A percentile compares a stretch with the other conserved stretches of the same genome.
Evolutionary conservation across 352 stramenopile genomes (phyloP).

Genomic region (Globisporangium middletonii): DNA sequence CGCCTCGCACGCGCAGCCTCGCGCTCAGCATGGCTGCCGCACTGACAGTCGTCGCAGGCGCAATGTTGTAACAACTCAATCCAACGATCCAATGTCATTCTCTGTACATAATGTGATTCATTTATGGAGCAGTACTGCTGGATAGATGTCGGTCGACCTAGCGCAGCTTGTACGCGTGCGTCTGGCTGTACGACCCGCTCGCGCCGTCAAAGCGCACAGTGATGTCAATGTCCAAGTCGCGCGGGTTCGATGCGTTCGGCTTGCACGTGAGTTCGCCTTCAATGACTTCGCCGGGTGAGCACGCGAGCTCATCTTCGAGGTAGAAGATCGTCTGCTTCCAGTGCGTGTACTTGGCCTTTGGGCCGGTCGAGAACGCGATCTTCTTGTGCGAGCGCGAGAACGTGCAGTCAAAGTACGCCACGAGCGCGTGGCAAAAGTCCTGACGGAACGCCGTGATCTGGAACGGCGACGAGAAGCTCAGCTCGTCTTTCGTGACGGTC

Average conservation of each 20-base stretch:
- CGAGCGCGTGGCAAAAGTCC: slow-evolving; percentile 95
- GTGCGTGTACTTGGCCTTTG: slow-evolving; percentile 95
- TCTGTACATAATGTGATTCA: no score
- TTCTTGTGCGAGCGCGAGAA: slow-evolving; percentile 96
- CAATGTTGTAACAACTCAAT: no score
- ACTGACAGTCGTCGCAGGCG: no score
- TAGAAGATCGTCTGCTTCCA: slow-evolving; percentile 99
- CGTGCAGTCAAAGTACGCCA: slow-evolving; percentile 97
- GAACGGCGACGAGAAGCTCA: slow-evolving; percentile 92
- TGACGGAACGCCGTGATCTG: slow-evolving; percentile 87
- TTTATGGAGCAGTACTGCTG: no score
- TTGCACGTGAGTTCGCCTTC: slow-evolving; percentile 86
- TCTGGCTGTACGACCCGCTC: slow-evolving; percentile 56
- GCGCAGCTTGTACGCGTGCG: slow-evolving; percentile 78
- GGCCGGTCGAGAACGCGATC: slow-evolving; percentile 94
- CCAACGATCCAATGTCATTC: no score
- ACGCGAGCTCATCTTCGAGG: slow-evolving; percentile 82
- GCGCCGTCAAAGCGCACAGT: slow-evolving; percentile 70
- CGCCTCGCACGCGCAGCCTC: no score
- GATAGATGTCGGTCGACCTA: slow-evolving; percentile 18
- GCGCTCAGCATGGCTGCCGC: no score
- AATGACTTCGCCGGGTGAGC: slow-evolving; percentile 83
- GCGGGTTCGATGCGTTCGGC: slow-evolving; percentile 90
- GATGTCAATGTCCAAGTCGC: slow-evolving; percentile 92
- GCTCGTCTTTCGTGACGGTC: slow-evolving; percentile 92